Base-by-base conservation (phyloP, 495 filamentous ascomycete species). In the Poronia punctata region DNA sequence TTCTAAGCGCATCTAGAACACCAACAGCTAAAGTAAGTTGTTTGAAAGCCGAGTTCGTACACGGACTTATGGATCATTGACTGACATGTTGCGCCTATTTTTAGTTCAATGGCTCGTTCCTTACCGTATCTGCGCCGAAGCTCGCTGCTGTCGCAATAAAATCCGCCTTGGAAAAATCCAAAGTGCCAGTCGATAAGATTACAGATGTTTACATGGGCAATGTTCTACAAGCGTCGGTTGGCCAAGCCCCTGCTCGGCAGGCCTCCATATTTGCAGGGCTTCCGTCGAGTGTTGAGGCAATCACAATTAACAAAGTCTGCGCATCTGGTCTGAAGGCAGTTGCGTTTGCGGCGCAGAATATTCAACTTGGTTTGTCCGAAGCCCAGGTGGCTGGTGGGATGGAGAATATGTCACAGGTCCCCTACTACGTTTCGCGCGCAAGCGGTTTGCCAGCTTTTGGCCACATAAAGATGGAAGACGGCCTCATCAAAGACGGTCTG, bases 221-320 rank as follows among this genome's bases (percentile, higher is more conserved):
- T 64, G 92, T 96, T n/a, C 74, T 96, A 14, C 80, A 88, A 61
- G 90, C 74, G 11, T 72, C 72, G 29, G 72, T 88, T 12, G 92
- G 92, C 22, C 92, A 98, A 60, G 77, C 92, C 2, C 92, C 92
- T 1, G 89, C 92, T 14, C 82, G 92, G 21, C 92, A 98, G 66
- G 92, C 90, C 17, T 71, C 76, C 34, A 83, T 96, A 34, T 86
- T 86, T 52, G 83, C 92, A n/a, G 88, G 87, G 8, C 77, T 98
- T 7, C 71, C 86, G 2, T 64, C 74, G 7, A 76, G 72, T 5
- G 76, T 92, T 24, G 92, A 98, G 61, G 80, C 88, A 15, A 75
- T 81, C 38, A 96, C 92, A 4, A 78, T 98, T 62, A 98, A 98
- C 70, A 98, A 98, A 60, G 92, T 98, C 21, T 98, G 92, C 66